These are phyloP conservation scores for Scytalidium lignicola DNA, from an alignment of 2,329 filamentous ascomycete species.

Conservation along the genomic window DNA sequence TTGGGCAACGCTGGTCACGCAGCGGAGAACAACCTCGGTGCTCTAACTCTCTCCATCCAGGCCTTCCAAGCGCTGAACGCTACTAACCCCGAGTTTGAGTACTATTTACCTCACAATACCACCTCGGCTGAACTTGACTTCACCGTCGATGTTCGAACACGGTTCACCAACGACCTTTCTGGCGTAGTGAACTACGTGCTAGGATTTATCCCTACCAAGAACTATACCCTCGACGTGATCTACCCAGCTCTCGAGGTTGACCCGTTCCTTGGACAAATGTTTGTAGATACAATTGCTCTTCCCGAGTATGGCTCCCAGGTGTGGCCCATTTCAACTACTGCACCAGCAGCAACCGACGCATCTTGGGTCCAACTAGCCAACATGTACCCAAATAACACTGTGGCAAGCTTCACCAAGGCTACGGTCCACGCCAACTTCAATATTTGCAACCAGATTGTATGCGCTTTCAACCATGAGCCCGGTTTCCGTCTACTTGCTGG, in stretches of 20 bases:
- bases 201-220: not conserved
- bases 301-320: not conserved
- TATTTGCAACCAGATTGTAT: not conserved
- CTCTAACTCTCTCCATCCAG: not conserved
- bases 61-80: not conserved
- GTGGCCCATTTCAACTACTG: not conserved
- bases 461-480: not conserved
- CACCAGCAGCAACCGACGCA: not conserved
- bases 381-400: not conserved
- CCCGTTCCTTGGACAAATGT: not conserved
- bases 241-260: not conserved
- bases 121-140: not conserved
- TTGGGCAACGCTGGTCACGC: not conserved
- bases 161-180: not conserved
- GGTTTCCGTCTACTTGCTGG: not conserved
- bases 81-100: not conserved
- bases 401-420: not conserved
- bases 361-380: not conserved
- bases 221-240: not conserved
- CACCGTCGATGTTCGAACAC: not conserved
- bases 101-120: not conserved
- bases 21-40: not conserved
- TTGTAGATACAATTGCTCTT: not conserved
- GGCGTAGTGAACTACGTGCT: not conserved
- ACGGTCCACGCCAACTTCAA: not conserved